A percentile compares a stretch with the other conserved stretches of the same genome.
Conservation (phyloP, 2,329 filamentous ascomycete species). For the Tolypocladium album region DNA sequence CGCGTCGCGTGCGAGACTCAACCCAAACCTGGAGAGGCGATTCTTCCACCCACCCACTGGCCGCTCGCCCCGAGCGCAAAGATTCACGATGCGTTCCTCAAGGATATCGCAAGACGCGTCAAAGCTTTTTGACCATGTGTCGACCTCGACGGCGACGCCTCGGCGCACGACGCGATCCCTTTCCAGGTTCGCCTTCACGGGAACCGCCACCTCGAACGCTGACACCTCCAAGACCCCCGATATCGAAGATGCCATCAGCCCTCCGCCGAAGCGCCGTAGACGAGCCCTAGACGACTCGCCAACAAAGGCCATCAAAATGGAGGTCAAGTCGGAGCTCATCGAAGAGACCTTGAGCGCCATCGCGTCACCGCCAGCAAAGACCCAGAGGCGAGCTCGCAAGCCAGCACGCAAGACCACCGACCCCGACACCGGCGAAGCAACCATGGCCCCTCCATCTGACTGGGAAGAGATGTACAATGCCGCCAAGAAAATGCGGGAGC, state of each 20-base stretch:
- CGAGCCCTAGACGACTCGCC: slow-evolving; percentile 11
- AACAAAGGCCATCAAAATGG: slow-evolving; percentile 25
- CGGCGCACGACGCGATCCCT: slow-evolving; percentile 39
- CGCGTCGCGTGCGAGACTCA: background rate
- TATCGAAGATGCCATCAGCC: slow-evolving; percentile 45
- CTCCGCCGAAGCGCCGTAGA: slow-evolving; percentile 18
- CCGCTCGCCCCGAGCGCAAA: background rate
- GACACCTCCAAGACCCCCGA: slow-evolving; percentile 21
- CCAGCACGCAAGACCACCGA: slow-evolving; percentile 34
- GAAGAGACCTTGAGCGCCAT: slow-evolving; percentile 15
- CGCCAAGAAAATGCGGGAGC: slow-evolving; percentile 64
- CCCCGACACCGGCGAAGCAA: slow-evolving; percentile 26
- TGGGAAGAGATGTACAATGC: slow-evolving; percentile 76
- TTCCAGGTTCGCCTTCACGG: slow-evolving; percentile 32
- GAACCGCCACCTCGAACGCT: slow-evolving; percentile 11
- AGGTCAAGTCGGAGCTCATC: slow-evolving; percentile 31
- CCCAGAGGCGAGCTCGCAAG: slow-evolving; percentile 27
- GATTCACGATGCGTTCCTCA: slow-evolving; percentile 41
- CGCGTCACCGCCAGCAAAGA: slow-evolving; percentile 14
- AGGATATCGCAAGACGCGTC: slow-evolving; percentile 47
- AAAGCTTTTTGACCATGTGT: slow-evolving; percentile 34
- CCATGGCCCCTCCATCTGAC: slow-evolving; percentile 54
- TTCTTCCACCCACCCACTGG: background rate
- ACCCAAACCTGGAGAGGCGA: background rate
- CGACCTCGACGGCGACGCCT: slow-evolving; percentile 17